Conservation (phyloP, 75 land plant species). For the Isoetes taiwanensis region DNA sequence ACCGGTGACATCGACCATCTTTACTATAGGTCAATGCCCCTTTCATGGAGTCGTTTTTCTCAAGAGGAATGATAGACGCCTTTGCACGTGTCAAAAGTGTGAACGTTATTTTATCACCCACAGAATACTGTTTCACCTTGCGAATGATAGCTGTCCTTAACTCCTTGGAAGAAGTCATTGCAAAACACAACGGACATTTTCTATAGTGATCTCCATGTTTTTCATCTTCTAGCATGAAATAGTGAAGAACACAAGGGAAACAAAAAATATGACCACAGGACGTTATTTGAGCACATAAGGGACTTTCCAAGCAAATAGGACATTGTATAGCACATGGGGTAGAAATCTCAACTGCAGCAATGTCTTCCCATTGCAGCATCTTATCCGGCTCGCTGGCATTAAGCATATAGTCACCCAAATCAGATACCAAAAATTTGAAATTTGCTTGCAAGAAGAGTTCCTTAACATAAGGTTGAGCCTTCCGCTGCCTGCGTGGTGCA, state of each 20-base stretch:
- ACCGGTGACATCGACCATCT: conserved; percentile 30
- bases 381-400: conserved; percentile 85
- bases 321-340: conserved; percentile 59
- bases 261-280: conserved; percentile 94
- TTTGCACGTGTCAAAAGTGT: conserved; percentile 70
- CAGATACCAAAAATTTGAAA: conserved; percentile 75
- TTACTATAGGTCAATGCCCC: conserved; percentile 13
- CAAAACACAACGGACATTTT: conserved; percentile 85
- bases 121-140: conserved; percentile 41
- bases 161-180: conserved; percentile 69
- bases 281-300: conserved; percentile 83
- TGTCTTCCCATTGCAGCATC: conserved; percentile 89
- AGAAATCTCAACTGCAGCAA: conserved; percentile 61
- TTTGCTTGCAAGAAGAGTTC: conserved; percentile 94
- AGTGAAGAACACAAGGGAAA: conserved; percentile 75
- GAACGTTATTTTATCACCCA: conserved; percentile 61
- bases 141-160: conserved; percentile 54
- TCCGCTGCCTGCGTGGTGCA: conserved; percentile 33
- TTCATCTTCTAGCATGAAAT: conserved; percentile 55
- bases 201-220: conserved; percentile 50
- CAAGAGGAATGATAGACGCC: conserved; percentile 42
- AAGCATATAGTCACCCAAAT: conserved; percentile 39
- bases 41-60: conserved; percentile 20
- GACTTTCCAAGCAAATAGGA: conserved; percentile 83
- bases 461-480: conserved; percentile 69